Evolutionary conservation across 225 moss, liverwort and hornwort species (phyloP).

Genomic region (Straminergon stramineum): DNA sequence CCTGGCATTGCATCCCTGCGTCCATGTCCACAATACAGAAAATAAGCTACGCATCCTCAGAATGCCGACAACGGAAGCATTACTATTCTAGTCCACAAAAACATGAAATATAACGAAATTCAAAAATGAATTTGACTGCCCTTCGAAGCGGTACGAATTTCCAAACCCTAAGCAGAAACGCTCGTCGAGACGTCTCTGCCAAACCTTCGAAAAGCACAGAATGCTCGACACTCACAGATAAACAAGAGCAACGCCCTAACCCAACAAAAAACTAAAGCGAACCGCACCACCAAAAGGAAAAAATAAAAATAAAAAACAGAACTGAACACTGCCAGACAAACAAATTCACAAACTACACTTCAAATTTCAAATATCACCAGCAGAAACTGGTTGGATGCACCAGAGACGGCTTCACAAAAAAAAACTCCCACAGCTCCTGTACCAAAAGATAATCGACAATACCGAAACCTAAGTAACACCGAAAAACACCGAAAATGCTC

Average conservation of each 20-base stretch:
- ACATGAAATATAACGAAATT: neutral
- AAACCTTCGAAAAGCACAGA: neutral
- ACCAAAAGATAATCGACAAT: neutral
- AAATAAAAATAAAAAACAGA: neutral
- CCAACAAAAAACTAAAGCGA: neutral
- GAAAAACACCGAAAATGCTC: neutral
- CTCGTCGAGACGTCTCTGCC: neutral
- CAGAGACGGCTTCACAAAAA: neutral
- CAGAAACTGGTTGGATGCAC: neutral
- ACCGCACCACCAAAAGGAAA: neutral
- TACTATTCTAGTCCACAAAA: neutral
- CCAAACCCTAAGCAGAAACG: neutral
- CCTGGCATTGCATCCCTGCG: conserved; percentile 83
- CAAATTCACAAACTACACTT: neutral
- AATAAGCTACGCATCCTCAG: neutral
- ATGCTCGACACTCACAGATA: neutral
- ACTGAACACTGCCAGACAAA: neutral
- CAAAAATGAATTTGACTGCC: neutral
- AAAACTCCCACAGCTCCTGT: neutral
- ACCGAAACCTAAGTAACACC: neutral
- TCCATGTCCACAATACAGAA: neutral
- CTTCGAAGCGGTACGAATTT: neutral
- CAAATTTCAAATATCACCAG: neutral
- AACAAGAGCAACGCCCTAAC: neutral
- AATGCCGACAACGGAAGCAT: neutral